Percentiles rank a stretch among this genome's conserved stretches.
These are phyloP conservation scores for Forsythia viridissima DNA, from an alignment of 257 asterid genomes.

Conservation along the genomic window DNA sequence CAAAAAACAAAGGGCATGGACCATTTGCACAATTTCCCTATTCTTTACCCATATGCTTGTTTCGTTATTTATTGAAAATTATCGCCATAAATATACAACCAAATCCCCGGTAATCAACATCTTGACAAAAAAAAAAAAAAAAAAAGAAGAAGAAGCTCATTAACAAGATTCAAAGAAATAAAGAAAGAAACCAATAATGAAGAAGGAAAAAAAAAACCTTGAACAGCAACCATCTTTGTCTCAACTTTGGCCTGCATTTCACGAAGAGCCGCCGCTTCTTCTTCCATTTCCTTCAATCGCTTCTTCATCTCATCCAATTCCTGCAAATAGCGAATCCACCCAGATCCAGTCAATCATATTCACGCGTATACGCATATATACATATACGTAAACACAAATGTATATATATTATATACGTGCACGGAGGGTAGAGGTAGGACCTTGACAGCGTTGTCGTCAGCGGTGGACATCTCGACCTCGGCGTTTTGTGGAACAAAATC, in stretches of 20 bases:
- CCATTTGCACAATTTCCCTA: no score
- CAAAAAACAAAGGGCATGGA: no score
- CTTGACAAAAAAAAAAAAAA: no score
- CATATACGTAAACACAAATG: neutral
- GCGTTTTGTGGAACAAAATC: slow-evolving; percentile 33
- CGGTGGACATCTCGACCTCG: slow-evolving; percentile 36
- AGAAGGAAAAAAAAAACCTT: slow-evolving; percentile 24
- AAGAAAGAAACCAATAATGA: neutral
- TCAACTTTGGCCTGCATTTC: slow-evolving; percentile 56
- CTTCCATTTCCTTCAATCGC: slow-evolving; percentile 55
- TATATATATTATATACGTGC: no score
- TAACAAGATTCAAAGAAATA: no score
- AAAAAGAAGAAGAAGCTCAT: no score
- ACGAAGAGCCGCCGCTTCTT: slow-evolving; percentile 50
- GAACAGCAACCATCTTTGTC: slow-evolving; percentile 51
- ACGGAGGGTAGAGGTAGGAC: neutral
- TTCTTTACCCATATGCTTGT: no score
- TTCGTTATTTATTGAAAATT: no score
- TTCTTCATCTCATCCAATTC: slow-evolving; percentile 58
- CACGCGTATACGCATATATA: neutral
- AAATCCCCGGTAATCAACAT: no score
- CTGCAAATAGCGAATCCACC: slow-evolving; percentile 16
- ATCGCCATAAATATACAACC: no score
- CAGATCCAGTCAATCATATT: slow-evolving; percentile 8
- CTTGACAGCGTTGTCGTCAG: slow-evolving; percentile 48